Percentiles rank a stretch among this genome's conserved stretches.
phyloP scores from a whole-genome alignment of 2,329 filamentous ascomycete genomes.

The Phoma herbarum region DNA sequence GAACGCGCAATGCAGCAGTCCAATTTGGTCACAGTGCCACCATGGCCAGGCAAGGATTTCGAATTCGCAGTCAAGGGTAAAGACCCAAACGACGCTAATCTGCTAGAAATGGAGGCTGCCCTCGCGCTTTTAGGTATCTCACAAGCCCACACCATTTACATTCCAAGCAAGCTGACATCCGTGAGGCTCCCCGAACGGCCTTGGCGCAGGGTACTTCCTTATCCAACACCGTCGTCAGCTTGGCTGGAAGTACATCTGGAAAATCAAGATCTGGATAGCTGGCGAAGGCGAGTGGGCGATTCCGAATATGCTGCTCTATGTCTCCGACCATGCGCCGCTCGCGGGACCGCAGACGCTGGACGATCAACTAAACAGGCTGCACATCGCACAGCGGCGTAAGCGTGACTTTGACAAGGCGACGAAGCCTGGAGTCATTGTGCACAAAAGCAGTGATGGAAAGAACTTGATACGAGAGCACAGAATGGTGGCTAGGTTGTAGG shows the following conservation, averaged over 20 bases:
- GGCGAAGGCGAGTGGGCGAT: conserved; percentile 1
- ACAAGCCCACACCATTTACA: background rate
- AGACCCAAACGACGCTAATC: background rate
- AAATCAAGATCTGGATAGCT: conserved; percentile 14
- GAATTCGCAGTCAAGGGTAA: conserved; percentile 3
- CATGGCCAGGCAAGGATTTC: conserved; percentile 14
- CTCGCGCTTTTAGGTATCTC: conserved; percentile 12
- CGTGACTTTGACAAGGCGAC: background rate
- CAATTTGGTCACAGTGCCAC: background rate
- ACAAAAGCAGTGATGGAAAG: conserved; percentile 13
- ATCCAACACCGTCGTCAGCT: conserved; percentile 25
- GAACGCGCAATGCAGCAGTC: background rate
- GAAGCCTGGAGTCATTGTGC: background rate
- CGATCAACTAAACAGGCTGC: background rate
- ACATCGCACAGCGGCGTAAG: background rate
- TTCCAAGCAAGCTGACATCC: background rate
- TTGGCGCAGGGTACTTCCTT: conserved; percentile 25
- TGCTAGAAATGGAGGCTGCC: conserved; percentile 8
- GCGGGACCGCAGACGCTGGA: conserved; percentile 7
- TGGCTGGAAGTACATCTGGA: conserved; percentile 23
- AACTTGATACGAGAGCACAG: conserved; percentile 15
- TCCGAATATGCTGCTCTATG: conserved; percentile 21
- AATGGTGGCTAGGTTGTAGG: background rate
- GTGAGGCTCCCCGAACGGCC: conserved; percentile 22
- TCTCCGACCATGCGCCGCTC: conserved; percentile 5